Conservation (phyloP, 2,329 filamentous ascomycete genomes). For the Aspergillus fumigatiaffinis region DNA sequence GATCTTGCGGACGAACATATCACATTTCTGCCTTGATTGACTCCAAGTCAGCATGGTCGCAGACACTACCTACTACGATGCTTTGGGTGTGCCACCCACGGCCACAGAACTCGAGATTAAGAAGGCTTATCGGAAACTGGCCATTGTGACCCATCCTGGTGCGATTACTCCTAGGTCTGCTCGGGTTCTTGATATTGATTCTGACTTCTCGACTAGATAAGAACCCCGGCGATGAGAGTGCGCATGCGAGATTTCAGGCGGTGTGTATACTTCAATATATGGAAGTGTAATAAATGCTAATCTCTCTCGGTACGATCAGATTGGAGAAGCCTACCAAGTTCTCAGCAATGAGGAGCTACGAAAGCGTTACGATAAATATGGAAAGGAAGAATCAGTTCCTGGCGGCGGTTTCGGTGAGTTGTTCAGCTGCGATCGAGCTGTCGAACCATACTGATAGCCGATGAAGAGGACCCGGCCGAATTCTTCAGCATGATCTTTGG, state of each 20-base stretch:
- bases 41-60: constrained; percentile 64
- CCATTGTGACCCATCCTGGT: constrained; percentile 90
- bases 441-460: background rate
- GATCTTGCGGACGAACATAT: background rate
- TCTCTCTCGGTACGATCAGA: constrained; percentile 36
- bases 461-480: constrained; percentile 77
- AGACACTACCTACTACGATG: constrained; percentile 85
- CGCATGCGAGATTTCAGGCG: constrained; percentile 89
- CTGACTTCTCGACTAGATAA: constrained; percentile 62
- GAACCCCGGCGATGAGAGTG: constrained; percentile 92
- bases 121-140: constrained; percentile 91
- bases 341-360: constrained; percentile 83
- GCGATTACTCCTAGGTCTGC: constrained; percentile 11
- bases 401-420: constrained; percentile 75
- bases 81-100: constrained; percentile 75
- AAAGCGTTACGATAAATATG: constrained; percentile 92
- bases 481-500: constrained; percentile 99
- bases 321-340: constrained; percentile 69
- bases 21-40: background rate
- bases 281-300: constrained; percentile 9
- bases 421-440: background rate
- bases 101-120: constrained; percentile 93
- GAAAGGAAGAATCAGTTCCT: constrained; percentile 90
- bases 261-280: constrained; percentile 45
- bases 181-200: constrained; percentile 12